Percentiles rank a stretch among this genome's conserved stretches.
Evolutionary conservation across 2,329 filamentous ascomycete genomes (phyloP).

Genomic region (Hansfordia pulvinata): DNA sequence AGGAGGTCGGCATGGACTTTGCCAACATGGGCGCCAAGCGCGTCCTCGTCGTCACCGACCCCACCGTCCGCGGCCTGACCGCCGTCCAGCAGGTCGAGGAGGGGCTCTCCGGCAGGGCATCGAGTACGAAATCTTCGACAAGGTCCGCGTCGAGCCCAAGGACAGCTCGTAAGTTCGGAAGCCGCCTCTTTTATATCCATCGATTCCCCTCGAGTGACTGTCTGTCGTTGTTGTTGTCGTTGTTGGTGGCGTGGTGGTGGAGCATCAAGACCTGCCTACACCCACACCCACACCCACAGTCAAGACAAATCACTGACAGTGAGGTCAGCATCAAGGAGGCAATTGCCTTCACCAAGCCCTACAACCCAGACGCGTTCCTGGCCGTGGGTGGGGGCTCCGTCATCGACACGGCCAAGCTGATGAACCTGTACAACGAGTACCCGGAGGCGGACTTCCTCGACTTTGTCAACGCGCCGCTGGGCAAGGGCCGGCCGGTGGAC

Average conservation of each 20-base stretch:
- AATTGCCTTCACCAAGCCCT: constrained; percentile 73
- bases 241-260: too few relatives aligned
- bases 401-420: constrained; percentile 95
- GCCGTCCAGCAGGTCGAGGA: constrained; percentile 85
- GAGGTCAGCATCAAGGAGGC: constrained; percentile 79
- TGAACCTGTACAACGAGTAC: constrained; percentile 90
- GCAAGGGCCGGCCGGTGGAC: constrained; percentile 66
- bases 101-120: constrained; percentile 68
- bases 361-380: constrained; percentile 75
- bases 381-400: constrained; percentile 89
- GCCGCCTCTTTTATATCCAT: too few relatives aligned
- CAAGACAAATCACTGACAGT: too few relatives aligned
- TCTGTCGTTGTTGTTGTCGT: too few relatives aligned
- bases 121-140: constrained; percentile 67
- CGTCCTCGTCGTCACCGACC: constrained; percentile 86
- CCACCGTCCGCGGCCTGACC: constrained; percentile 65
- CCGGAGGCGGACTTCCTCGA: constrained; percentile 90
- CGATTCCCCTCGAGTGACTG: too few relatives aligned
- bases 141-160: constrained; percentile 80
- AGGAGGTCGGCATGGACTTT: constrained; percentile 96
- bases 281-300: too few relatives aligned
- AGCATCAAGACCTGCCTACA: too few relatives aligned
- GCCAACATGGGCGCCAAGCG: constrained; percentile 78
- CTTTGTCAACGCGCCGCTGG: constrained; percentile 92
- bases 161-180: constrained; percentile 65